Base-by-base conservation (phyloP, 2,329 filamentous ascomycete genomes). In the Pseudopithomyces chartarum region DNA sequence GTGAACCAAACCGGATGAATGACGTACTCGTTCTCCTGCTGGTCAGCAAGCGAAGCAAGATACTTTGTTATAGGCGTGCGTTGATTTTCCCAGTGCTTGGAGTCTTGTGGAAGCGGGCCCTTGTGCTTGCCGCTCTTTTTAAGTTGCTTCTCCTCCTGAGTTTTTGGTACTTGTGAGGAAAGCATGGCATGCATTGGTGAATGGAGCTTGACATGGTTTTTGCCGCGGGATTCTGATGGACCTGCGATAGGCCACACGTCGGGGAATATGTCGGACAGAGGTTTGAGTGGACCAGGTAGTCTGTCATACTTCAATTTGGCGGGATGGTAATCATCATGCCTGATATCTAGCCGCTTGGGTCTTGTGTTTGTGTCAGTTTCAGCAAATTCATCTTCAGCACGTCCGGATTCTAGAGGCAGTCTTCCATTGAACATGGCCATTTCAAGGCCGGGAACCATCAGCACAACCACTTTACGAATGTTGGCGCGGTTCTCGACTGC, bases 401-500 rank as follows among this genome's bases (percentile, higher is more conserved):
- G 17, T 44, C 39, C 45, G 43, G 29, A 36, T 13, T 72, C 64
- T 19, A 70, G 54, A 17, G 62, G 38, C 32, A 67, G 55, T 13
- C 76, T 79, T 34, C 85, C 82, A 73, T 90, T 86, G 78, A 98
- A 96, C 90, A 98, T 95, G 60, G 87, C 90, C 68, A 91, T 85
- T 71, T 98, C 94, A 22, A 99, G 79, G 0, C 95, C 95, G 11
- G 95, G 95, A 11, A 97, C 87, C 90, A 97, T 94, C 63, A 99
- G 80, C 39, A 91, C 85, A 29, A 98, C 93, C 29, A 96, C 89
- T 77, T 95, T 96, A 55, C 79, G 78, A 39, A 88, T 81, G 57
- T 80, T 78, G 17, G 75, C 76, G 43, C 83, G 83, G 68, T 87
- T 82, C 59, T 80, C 81, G 56, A 88, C 77, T 29, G 85, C 82